Evolutionary conservation across 805 yeast genomes (phyloP), one percentile per base, ranked within the genome.

Genomic region (Ogataea nitratoaversa): DNA sequence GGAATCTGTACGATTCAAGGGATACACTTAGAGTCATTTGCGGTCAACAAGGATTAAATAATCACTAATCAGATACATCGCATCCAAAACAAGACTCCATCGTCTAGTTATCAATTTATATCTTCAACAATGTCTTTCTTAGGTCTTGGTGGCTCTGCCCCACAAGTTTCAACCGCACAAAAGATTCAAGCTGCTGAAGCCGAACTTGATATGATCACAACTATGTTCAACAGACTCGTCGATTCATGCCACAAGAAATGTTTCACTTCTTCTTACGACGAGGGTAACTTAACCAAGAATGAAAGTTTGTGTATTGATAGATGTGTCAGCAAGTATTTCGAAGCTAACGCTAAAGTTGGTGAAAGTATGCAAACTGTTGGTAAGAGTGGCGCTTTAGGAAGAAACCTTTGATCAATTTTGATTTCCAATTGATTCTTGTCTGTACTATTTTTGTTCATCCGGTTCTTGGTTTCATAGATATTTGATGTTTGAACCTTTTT

Each of bases 201-300:
- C 42, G 99, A 91, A 67, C 76, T 91, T 52, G 99, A 91, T 65
- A 84, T 93, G 81, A 96, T 91, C 54, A 90, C 97, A 30, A 96
- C 93, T 54, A 89, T 91, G 97, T 91, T 91, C 79, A 91, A 91
- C 78, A 76, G 59, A 57, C 72, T 90, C 56, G 95, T 89, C 19
- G 90, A 83, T 56, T 83, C 87, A 53, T 90, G 98, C 63, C 93
- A 90, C 66, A 65, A 69, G 52, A 90, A 90, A 69, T 90, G 98
- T 70, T 84, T 89, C 60, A 68, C 48, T 54, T 68, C 60, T 48
- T 54, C 68, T 38, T 90, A 89, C 68, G 54, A 65, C 38, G 90
- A 86, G 39, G 83, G 88, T 41, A 89, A 81, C 19, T 71, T 90
- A 47, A 75, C 72, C 67, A 86, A 84, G 69, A 79, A 72, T 53